A percentile compares a stretch with the other conserved stretches of the same genome.
These are phyloP conservation scores for Gaeumannomyces sp. DNA, from an alignment of 2,329 filamentous ascomycete species.

Conservation along the genomic window DNA sequence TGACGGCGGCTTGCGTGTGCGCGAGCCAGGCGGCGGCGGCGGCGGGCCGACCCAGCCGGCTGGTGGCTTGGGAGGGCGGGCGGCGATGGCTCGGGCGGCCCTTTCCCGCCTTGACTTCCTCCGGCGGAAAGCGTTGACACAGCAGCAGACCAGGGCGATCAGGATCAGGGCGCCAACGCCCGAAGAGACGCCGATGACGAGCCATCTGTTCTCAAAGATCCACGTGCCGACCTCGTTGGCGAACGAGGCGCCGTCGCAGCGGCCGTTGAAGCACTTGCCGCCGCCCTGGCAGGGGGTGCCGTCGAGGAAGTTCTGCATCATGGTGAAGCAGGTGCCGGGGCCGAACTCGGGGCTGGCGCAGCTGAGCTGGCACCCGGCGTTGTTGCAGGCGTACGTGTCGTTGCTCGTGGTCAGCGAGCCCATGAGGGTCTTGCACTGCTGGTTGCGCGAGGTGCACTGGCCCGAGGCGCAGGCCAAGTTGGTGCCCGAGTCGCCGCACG, in stretches of 20 bases:
- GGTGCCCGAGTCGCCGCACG: constrained; percentile 58
- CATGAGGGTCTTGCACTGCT: constrained; percentile 82
- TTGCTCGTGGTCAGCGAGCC: constrained; percentile 67
- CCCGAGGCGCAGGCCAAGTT: constrained; percentile 78
- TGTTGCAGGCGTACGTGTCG: constrained; percentile 73
- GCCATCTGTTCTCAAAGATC: constrained; percentile 68
- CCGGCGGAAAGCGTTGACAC: constrained; percentile 48
- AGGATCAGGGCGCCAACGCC: constrained; percentile 69
- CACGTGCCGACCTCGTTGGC: constrained; percentile 66
- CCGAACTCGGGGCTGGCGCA: constrained; percentile 69
- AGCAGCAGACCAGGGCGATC: constrained; percentile 62
- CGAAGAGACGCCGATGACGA: constrained; percentile 74
- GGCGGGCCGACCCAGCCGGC: background rate
- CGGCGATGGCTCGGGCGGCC: constrained; percentile 1
- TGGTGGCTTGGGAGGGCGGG: background rate
- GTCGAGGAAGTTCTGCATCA: constrained; percentile 90
- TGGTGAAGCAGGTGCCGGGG: constrained; percentile 59
- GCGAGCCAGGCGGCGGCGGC: too few species aligned
- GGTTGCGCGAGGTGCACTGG: constrained; percentile 87
- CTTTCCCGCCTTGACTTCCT: constrained; percentile 10
- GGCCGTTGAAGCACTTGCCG: constrained; percentile 72
- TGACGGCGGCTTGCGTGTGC: background rate
- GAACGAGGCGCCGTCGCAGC: constrained; percentile 65
- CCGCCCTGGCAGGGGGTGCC: constrained; percentile 79
- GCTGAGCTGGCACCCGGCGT: constrained; percentile 65